A percentile compares a stretch with the other conserved stretches of the same genome.
Conservation (phyloP, 2,329 filamentous ascomycete genomes). For the Arthrocladium fulminans region DNA sequence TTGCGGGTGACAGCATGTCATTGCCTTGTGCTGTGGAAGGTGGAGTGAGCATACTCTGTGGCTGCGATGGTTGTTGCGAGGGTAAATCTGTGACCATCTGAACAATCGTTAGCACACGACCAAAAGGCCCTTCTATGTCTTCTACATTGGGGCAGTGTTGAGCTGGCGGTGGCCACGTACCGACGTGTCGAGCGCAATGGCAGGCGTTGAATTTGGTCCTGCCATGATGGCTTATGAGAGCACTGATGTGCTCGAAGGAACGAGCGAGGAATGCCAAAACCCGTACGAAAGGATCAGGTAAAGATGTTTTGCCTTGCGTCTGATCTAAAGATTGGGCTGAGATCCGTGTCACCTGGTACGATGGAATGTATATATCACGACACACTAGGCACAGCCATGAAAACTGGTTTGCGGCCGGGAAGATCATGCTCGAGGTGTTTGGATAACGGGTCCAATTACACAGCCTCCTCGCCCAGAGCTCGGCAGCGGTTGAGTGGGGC, state of each 20-base stretch:
- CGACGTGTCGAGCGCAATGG: constrained; percentile 21
- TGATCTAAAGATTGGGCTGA: not conserved
- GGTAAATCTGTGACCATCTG: constrained; percentile 10
- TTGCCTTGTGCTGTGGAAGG: constrained; percentile 18
- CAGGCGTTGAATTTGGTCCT: constrained; percentile 12
- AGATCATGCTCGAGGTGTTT: not conserved
- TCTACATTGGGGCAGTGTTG: not conserved
- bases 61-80: constrained; percentile 11
- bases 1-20: constrained; percentile 25
- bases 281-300: not conserved
- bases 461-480: constrained; percentile 7
- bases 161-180: constrained; percentile 12
- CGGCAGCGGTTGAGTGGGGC: constrained; percentile 1
- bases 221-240: constrained; percentile 13
- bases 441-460: not conserved
- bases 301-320: not conserved
- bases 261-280: not conserved
- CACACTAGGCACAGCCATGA: not conserved
- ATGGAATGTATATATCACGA: not conserved
- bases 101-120: constrained; percentile 10
- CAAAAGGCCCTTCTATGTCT: constrained; percentile 11
- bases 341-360: not conserved
- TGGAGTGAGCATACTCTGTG: constrained; percentile 19
- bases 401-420: not conserved
- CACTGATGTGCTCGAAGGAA: not conserved